Evolutionary conservation across 1,139 yeast genomes (phyloP).

Genomic region (Diutina catenulata): DNA sequence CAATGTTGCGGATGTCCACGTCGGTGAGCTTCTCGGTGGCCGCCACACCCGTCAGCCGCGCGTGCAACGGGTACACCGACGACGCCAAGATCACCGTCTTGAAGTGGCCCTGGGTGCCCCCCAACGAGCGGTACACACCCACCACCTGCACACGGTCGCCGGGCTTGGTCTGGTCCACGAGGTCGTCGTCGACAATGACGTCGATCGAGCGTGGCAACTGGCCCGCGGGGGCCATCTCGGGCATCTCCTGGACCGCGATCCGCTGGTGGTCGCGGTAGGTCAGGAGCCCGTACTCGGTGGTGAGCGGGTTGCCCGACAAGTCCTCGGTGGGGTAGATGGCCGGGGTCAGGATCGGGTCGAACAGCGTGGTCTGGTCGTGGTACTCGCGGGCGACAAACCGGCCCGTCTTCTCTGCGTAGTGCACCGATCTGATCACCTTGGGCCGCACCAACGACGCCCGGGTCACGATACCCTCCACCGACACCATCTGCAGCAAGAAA

Average conservation of each 20-base stretch:
- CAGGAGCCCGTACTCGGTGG: slow-evolving; percentile 88
- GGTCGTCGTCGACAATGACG: slow-evolving; percentile 83
- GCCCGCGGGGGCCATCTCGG: slow-evolving; percentile 97
- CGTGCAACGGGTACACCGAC: slow-evolving; percentile 79
- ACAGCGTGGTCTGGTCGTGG: slow-evolving; percentile 84
- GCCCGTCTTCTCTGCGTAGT: slow-evolving; percentile 78
- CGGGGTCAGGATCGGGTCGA: slow-evolving; percentile 74
- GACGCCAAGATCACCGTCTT: slow-evolving; percentile 75
- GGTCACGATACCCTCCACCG: slow-evolving; percentile 93
- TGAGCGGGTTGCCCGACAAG: slow-evolving; percentile 74
- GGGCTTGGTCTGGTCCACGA: slow-evolving; percentile 86
- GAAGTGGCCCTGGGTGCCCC: slow-evolving; percentile 65
- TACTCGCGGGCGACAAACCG: slow-evolving; percentile 86
- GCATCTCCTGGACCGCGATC: slow-evolving; percentile 93
- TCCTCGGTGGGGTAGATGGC: slow-evolving; percentile 93
- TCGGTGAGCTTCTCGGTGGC: slow-evolving; percentile 70
- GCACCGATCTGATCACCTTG: slow-evolving; percentile 83
- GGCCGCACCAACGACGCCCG: slow-evolving; percentile 90
- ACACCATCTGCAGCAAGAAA: slow-evolving; percentile 69
- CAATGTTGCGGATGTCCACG: slow-evolving; percentile 77
- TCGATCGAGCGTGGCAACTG: slow-evolving; percentile 92
- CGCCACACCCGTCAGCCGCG: slow-evolving; percentile 78
- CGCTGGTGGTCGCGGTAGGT: slow-evolving; percentile 93
- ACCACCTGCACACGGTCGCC: slow-evolving; percentile 94
- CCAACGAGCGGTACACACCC: slow-evolving; percentile 88